A percentile compares a stretch with the other conserved stretches of the same genome.
phyloP scores from a whole-genome alignment of 208 protist species.

The Wallacemonas sp. region DNA sequence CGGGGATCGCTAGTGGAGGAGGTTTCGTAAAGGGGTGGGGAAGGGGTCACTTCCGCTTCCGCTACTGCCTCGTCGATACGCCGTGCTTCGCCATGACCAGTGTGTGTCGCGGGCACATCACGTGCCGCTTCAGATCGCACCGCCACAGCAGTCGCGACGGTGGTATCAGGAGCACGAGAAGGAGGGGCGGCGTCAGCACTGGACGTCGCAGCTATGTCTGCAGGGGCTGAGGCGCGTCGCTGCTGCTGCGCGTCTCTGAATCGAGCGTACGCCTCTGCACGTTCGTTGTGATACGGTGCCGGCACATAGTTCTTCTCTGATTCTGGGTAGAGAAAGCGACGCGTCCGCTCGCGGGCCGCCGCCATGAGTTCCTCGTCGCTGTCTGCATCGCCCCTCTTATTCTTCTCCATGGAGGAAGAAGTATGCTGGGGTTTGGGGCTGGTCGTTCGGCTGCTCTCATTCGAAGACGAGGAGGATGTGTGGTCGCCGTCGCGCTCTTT shows the following conservation, averaged over 20 bases:
- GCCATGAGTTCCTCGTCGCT: conserved; percentile 56
- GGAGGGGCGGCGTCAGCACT: not conserved
- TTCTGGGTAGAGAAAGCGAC: conserved; percentile 44
- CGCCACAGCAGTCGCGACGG: no score
- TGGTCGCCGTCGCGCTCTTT: conserved; percentile 13
- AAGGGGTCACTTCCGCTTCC: not conserved
- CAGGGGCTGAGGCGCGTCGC: not conserved
- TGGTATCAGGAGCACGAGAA: no score
- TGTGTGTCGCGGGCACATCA: no score
- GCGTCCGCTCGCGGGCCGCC: conserved; percentile 36
- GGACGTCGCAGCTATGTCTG: not conserved
- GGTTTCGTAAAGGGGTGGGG: not conserved
- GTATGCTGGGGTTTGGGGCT: not conserved
- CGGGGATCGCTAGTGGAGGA: conserved; percentile 6
- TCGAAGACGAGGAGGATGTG: conserved; percentile 25
- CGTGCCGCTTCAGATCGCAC: no score
- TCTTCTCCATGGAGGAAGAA: no score
- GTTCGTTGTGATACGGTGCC: conserved; percentile 20
- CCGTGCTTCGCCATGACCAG: no score
- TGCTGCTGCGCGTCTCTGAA: not conserved
- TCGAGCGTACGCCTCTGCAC: conserved; percentile 19
- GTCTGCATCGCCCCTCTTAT: no score
- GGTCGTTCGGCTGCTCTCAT: conserved; percentile 9
- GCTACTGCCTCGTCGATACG: no score
- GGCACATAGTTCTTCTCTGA: conserved; percentile 17